Conservation (phyloP, 192 early-diverging fungal genomes). For the Gigaspora rosea region DNA sequence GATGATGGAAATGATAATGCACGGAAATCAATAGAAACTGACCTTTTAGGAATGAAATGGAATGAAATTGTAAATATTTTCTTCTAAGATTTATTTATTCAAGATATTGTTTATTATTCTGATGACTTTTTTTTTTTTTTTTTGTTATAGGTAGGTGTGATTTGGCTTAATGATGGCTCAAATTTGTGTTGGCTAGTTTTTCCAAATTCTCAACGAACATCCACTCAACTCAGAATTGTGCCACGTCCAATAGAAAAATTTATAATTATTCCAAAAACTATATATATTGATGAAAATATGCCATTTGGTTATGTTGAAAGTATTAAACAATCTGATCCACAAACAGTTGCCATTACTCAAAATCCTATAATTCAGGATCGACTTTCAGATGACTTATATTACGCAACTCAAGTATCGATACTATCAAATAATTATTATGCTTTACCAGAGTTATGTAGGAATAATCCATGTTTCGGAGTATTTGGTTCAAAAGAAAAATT, state of each 20-base stretch:
- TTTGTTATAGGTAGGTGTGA: neutral
- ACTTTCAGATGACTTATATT: neutral
- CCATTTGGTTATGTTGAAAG: neutral
- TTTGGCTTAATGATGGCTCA: neutral
- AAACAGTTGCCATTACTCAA: neutral
- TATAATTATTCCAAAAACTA: neutral
- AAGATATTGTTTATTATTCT: neutral
- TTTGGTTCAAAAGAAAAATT: neutral
- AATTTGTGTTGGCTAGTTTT: neutral
- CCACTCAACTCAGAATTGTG: neutral
- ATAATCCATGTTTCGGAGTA: neutral
- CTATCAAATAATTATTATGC: conserved; percentile 4
- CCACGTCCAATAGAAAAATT: neutral
- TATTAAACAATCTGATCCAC: neutral
- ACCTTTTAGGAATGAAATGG: neutral
- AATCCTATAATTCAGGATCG: neutral
- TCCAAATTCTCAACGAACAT: neutral
- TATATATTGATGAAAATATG: no score
- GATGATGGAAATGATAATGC: neutral
- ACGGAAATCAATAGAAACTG: neutral
- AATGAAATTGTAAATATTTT: neutral
- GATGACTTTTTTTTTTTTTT: neutral
- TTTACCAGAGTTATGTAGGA: neutral
- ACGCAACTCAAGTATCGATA: neutral
- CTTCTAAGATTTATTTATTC: neutral